Evolutionary conservation across 2,329 filamentous ascomycete species (phyloP).

Genomic region (Aureobasidium mangrovei): DNA sequence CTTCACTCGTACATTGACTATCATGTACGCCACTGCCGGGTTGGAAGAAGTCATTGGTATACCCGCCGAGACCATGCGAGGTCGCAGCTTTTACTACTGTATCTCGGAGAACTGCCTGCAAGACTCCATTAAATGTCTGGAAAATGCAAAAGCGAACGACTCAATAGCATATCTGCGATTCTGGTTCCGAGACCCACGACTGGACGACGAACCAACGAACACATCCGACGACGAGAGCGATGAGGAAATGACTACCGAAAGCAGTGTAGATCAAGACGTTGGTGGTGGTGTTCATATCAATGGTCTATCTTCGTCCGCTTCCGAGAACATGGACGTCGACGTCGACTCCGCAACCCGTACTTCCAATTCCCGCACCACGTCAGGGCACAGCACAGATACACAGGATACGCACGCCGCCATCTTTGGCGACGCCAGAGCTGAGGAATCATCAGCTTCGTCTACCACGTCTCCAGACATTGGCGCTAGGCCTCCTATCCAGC

Average conservation of each 20-base stretch:
- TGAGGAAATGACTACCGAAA: conserved; percentile 40
- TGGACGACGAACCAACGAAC: conserved; percentile 40
- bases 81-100: conserved; percentile 79
- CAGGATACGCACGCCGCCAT: conserved; percentile 34
- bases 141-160: conserved; percentile 81
- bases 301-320: conserved; percentile 25
- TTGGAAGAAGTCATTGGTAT: conserved; percentile 69
- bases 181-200: conserved; percentile 67
- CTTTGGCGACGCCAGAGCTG: conserved; percentile 33
- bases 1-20: conserved; percentile 70
- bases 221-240: conserved; percentile 37
- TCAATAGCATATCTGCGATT: conserved; percentile 86
- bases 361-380: conserved; percentile 33
- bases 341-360: conserved; percentile 17
- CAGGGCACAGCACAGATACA: conserved; percentile 35
- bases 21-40: conserved; percentile 80
- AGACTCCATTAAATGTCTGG: conserved; percentile 69
- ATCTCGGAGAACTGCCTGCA: conserved; percentile 69
- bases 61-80: conserved; percentile 57
- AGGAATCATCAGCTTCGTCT: conserved; percentile 31
- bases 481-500: neutral
- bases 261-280: conserved; percentile 39
- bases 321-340: conserved; percentile 27
- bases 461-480: conserved; percentile 11
- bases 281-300: conserved; percentile 38